Base-by-base conservation (phyloP, 257 asterid species). In the Verbascum thapsus region DNA sequence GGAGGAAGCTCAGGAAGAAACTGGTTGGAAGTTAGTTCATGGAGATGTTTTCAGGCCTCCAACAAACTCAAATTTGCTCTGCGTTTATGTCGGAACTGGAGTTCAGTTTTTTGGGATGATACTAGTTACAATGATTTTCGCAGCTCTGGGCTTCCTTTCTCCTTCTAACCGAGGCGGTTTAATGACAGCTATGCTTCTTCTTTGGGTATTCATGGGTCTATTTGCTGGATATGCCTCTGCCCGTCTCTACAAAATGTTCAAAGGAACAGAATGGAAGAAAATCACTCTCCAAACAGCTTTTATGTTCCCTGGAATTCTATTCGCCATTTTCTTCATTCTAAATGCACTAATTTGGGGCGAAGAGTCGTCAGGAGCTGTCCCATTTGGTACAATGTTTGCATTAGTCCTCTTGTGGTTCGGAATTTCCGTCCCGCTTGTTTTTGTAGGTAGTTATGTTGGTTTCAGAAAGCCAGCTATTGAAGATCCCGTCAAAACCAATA, bases 31-130 rank as follows among this genome's bases (percentile, higher is more conserved):
- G 74, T 65, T 88, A 68, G 95, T 88, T 58, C 95, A 88, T 45
- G 96, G 92, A 59, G 96, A 88, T 66, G 90, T 88, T 41, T 88
- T 86, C 78, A 77, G 96, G 66, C 88, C 95, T 60, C 96, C 96
- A 62, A 65, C 73, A 18, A 83, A 83, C 85, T 83, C 96, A 12
- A 88, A 88, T 64, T 63, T 86, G 70, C 80, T 88, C 5, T 88
- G 96, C 47, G 83, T 88, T 22, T 80, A 80, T 68, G 96, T 86
- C 6, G 95, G 96, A n/a, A 86, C 95, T 10, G 95, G 96, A 58
- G 88, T 88, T 55, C 96, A 84, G 72, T 86, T 84, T 78, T 74
- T 78, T 11, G 96, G 96, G 22, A 88, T 88, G 96, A 76, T 83
- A 38, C 76, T 88, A 48, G 91, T 88, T 35, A 88, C 90, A 7